Evolutionary conservation across 805 yeast species (phyloP), one percentile per base, ranked within the genome.

Genomic region (Spathaspora passalidarum): DNA sequence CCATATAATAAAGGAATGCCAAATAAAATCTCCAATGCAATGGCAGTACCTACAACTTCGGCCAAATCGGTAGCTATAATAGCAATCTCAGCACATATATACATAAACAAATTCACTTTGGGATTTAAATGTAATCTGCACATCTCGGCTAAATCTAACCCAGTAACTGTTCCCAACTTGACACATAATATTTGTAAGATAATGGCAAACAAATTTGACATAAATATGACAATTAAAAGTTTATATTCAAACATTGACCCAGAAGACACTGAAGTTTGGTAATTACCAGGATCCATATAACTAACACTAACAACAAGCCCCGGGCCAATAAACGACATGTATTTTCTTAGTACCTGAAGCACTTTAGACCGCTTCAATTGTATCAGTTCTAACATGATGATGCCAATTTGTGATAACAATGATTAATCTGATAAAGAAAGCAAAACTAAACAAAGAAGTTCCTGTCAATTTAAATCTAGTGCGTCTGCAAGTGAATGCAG

Each of bases 21-120:
- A 60, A 91, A 81, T 37, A 94, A 68, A 46, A 92, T 88, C 55
- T 94, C 89, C 47, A 92, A 74, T 0, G 98, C 85, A 47, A 92
- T 89, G 3, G 98, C 97, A 3, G 97, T 88, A n/a, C 99, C 99
- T 20, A 94, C 92, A 29, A 92, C 96, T 62, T 92, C 98, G 1
- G 99, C 97, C 52, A 94, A 77, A 67, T 92, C 99, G 0, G 98
- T 92, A 2, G 97, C 97, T 37, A 92, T 82, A 48, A 90, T 90
- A 2, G 96, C 96, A 19, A 88, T 55, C 56, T 90, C 96, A 0
- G 96, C 89, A 54, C 86, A 75, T 1, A 79, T 60, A 60, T 89
- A 90, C 4, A 89, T 67, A 2, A 75, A 51, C 35, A 79, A 52
- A 56, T 88, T 87, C 56, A 86, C 61, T 80, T 85, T 80, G 20